These are phyloP conservation scores for Pseudozyma thailandica DNA, from an alignment of 1,284 basidiomycete species.

Conservation along the genomic window DNA sequence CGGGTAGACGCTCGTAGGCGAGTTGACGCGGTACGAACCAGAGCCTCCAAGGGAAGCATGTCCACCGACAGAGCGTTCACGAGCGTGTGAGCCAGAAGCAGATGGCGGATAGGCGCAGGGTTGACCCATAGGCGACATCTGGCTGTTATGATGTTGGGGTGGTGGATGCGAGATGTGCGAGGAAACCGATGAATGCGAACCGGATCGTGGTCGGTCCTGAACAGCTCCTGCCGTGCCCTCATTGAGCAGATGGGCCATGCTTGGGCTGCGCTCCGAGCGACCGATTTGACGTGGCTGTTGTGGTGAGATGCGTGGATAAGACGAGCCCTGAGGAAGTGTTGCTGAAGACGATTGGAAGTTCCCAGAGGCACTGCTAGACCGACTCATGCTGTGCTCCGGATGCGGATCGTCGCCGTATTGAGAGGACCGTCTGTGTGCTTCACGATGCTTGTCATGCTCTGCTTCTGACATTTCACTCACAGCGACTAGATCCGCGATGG, in stretches of 20 bases:
- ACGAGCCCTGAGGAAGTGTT: slow-evolving; percentile 8
- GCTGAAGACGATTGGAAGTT: slow-evolving; percentile 17
- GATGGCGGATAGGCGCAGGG: slow-evolving; percentile 5
- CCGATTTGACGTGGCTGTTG: slow-evolving; percentile 13
- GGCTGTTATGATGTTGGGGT: slow-evolving; percentile 17
- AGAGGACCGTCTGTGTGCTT: slow-evolving; percentile 7
- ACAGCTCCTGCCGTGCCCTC: slow-evolving; percentile 48
- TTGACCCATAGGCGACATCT: slow-evolving; percentile 26
- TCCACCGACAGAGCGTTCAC: slow-evolving; percentile 13
- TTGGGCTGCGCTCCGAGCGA: slow-evolving; percentile 45
- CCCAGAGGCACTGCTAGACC: slow-evolving; percentile 42
- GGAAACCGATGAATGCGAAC: slow-evolving; percentile 46
- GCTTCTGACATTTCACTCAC: slow-evolving; percentile 46
- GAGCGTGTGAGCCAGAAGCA: slow-evolving; percentile 4
- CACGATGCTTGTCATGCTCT: slow-evolving; percentile 28
- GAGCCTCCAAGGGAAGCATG: slow-evolving; percentile 1
- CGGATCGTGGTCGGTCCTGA: slow-evolving; percentile 37
- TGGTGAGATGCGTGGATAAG: slow-evolving; percentile 29
- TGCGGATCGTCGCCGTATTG: slow-evolving; percentile 20
- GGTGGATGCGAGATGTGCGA: slow-evolving; percentile 41
- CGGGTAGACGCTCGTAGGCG: slow-evolving; percentile 24
- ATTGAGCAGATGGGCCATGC: slow-evolving; percentile 52
- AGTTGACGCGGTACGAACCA: slow-evolving; percentile 17
- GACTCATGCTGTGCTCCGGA: slow-evolving; percentile 38
- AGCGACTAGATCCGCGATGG: slow-evolving; percentile 44